phyloP scores from a whole-genome alignment of 164 flowering plant genomes.

The Saururus chinensis region DNA sequence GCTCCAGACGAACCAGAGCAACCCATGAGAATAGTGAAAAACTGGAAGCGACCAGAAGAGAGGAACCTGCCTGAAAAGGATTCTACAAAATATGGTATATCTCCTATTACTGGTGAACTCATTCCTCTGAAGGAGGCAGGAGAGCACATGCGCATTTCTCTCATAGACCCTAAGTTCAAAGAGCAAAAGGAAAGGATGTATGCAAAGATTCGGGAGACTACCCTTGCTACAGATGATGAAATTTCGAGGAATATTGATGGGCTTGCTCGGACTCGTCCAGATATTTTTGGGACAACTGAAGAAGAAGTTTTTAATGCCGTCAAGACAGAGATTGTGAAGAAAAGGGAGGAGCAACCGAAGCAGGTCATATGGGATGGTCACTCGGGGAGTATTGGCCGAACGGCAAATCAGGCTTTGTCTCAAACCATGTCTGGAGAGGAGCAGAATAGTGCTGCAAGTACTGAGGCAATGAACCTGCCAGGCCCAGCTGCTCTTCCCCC shows the following conservation, averaged over 20 bases:
- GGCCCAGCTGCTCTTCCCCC: slow-evolving; percentile 82
- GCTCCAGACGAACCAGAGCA: slow-evolving; percentile 57
- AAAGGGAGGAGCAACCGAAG: slow-evolving; percentile 92
- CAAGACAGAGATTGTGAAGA: slow-evolving; percentile 94
- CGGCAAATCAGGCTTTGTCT: slow-evolving; percentile 95
- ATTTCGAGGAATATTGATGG: slow-evolving; percentile 91
- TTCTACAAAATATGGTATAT: slow-evolving; percentile 74
- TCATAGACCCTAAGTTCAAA: slow-evolving; percentile 97
- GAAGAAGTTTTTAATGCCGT: slow-evolving; percentile 99
- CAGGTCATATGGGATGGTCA: slow-evolving; percentile 99
- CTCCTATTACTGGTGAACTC: slow-evolving; percentile 93
- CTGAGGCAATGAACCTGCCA: slow-evolving; percentile 46
- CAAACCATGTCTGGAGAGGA: slow-evolving; percentile 58
- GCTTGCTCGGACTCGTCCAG: slow-evolving; percentile 94
- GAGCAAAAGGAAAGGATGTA: slow-evolving; percentile 98
- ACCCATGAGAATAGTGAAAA: slow-evolving; percentile 96
- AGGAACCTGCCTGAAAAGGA: slow-evolving; percentile 87
- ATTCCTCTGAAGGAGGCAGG: slow-evolving; percentile 92
- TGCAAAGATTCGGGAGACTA: slow-evolving; percentile 93
- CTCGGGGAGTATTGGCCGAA: slow-evolving; percentile 92
- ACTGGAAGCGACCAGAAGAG: slow-evolving; percentile 98
- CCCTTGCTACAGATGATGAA: slow-evolving; percentile 97
- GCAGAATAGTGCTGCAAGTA: slow-evolving; percentile 32
- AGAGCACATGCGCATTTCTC: slow-evolving; percentile 97
- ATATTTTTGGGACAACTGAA: slow-evolving; percentile 98